Conservation (phyloP, 2,329 filamentous ascomycete species). For the Trichoderma cornu-damae region DNA sequence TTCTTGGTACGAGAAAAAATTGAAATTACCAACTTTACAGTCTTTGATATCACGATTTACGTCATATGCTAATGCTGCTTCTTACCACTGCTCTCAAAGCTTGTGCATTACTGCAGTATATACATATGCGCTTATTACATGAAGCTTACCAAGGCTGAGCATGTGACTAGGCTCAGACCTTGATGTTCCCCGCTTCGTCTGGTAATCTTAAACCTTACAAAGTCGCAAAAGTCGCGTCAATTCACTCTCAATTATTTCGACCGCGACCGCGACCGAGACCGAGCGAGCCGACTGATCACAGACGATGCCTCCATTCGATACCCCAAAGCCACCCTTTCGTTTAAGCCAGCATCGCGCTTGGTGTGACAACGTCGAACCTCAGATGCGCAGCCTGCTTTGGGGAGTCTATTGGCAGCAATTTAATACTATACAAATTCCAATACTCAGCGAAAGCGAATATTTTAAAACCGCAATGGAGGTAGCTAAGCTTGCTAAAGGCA, state of each 20-base stretch:
- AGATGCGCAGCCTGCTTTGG: not conserved
- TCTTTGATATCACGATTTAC: too few species aligned
- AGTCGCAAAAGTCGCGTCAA: too few species aligned
- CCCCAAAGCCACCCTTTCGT: not conserved
- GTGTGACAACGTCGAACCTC: not conserved
- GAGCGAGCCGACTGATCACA: not conserved
- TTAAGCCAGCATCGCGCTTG: not conserved
- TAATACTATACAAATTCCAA: not conserved
- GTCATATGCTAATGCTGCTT: too few species aligned
- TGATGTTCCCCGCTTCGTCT: not conserved
- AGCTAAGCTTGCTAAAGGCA: not conserved
- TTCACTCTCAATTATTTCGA: not conserved
- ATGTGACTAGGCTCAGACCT: too few species aligned
- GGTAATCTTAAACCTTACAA: not conserved
- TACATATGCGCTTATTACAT: too few species aligned
- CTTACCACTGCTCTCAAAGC: too few species aligned
- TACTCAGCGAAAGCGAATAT: not conserved
- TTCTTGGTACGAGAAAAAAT: too few species aligned
- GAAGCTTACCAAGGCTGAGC: too few species aligned
- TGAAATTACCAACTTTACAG: too few species aligned
- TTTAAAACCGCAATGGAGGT: not conserved
- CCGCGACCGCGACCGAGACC: too few species aligned
- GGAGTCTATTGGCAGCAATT: not conserved
- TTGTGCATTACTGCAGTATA: too few species aligned
- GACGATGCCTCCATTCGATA: not conserved